Conservation (phyloP, 2,329 filamentous ascomycete species). For the Cladosporium oxysporum region DNA sequence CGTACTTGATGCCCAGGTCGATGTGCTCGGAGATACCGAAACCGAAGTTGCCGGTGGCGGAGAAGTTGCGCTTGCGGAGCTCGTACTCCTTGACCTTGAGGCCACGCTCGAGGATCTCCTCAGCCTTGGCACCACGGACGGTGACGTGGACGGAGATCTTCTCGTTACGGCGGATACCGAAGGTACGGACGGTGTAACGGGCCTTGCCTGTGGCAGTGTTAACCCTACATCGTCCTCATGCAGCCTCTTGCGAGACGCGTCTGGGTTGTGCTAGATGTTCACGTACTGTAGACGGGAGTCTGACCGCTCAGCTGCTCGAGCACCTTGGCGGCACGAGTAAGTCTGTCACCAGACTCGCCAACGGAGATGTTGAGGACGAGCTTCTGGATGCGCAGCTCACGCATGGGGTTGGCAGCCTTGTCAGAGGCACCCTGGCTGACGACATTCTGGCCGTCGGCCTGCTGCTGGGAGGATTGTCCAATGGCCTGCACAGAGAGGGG, state of each 20-base stretch:
- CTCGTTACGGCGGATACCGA: slow-evolving; percentile 99
- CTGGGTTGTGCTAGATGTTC: slow-evolving; percentile 15
- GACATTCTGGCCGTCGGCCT: slow-evolving; percentile 35
- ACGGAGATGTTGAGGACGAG: slow-evolving; percentile 99
- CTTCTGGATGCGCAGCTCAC: slow-evolving; percentile 99
- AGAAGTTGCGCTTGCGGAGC: slow-evolving; percentile 99
- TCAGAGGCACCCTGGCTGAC: slow-evolving; percentile 46
- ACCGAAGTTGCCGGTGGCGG: slow-evolving; percentile 98
- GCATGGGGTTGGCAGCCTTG: slow-evolving; percentile 97
- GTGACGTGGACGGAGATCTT: slow-evolving; percentile 99
- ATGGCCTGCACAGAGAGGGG: slow-evolving; percentile 26
- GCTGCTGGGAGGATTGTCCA: slow-evolving; percentile 33
- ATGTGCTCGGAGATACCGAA: slow-evolving; percentile 99
- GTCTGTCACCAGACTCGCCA: slow-evolving; percentile 99
- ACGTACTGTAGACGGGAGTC: slow-evolving; percentile 97
- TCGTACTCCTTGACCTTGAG: slow-evolving; percentile 99
- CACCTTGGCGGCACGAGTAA: slow-evolving; percentile 99
- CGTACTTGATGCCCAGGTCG: slow-evolving; percentile 99
- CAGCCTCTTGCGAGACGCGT: slow-evolving; percentile 3
- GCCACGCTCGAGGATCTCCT: slow-evolving; percentile 99
- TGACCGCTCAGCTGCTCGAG: slow-evolving; percentile 99
- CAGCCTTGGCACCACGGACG: slow-evolving; percentile 97
- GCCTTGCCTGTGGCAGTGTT: slow-evolving; percentile 75
- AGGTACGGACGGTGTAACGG: slow-evolving; percentile 99
- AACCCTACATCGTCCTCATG: slow-evolving; percentile 15